A percentile compares a stretch with the other conserved stretches of the same genome.
Conservation (phyloP, 208 protist genomes). For the Strigomonas culicis region DNA sequence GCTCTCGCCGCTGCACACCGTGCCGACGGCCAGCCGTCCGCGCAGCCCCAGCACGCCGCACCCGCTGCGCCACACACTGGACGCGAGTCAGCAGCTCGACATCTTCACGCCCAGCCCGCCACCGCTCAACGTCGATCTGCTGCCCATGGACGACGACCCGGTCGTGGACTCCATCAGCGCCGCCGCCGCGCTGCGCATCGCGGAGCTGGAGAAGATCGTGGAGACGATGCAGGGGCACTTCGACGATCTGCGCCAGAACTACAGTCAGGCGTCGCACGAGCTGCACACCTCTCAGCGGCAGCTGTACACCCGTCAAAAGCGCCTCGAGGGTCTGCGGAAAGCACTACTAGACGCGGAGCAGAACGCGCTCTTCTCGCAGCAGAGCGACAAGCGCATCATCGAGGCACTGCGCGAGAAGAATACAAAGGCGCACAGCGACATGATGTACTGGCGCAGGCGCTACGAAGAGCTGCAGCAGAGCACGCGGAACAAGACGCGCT, state of each 20-base stretch:
- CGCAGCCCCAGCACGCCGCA: not conserved
- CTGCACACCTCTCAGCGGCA: conserved; percentile 67
- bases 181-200: conserved; percentile 23
- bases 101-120: not conserved
- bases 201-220: conserved; percentile 27
- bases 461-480: conserved; percentile 50
- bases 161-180: not conserved
- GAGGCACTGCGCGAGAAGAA: conserved; percentile 27
- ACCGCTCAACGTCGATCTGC: not conserved
- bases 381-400: conserved; percentile 43
- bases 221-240: conserved; percentile 16
- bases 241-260: conserved; percentile 30
- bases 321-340: conserved; percentile 68
- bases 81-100: not conserved
- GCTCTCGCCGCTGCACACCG: not conserved
- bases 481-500: not conserved
- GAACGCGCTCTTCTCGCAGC: conserved; percentile 40
- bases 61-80: not conserved
- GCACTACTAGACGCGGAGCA: conserved; percentile 54
- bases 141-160: not conserved
- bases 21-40: conserved; percentile 9
- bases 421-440: conserved; percentile 47
- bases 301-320: conserved; percentile 61
- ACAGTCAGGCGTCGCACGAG: conserved; percentile 37
- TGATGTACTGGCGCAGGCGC: conserved; percentile 55